Base-by-base conservation (phyloP, 2,329 filamentous ascomycete genomes). In the Phialemonium atrogriseum region DNA sequence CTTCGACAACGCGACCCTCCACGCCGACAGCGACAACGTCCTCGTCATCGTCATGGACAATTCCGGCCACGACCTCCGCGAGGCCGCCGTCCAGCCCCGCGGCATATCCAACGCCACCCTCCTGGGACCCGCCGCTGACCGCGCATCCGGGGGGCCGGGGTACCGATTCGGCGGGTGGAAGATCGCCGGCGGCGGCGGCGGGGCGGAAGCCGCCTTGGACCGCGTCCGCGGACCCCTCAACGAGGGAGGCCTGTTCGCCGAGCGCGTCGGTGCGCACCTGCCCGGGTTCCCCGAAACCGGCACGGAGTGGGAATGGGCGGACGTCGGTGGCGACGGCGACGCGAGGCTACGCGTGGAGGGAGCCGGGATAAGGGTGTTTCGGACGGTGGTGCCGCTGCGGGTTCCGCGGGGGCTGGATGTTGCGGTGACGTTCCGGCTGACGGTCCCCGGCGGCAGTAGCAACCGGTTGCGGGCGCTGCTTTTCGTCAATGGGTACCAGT, bases 401-500 rank as follows among this genome's bases (percentile, higher is more conserved):
- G 54, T 79, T 0, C 70, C 72, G 0, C 39, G 49, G 1, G 64
- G 63, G 0, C 46, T 73, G 0, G 74, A 79, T 34, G 66, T 74
- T 0, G 70, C 70, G 0, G 58, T 79, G 18, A 69, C 69, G 0
- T 71, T 79, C 44, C 55, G 62, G 3, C 52, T 79, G 3, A 62
- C 60, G 0, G 65, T 68, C 0, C 56, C 64, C 0, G 38, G 38
- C 50, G 2, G 46, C 43, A 1, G 41, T 47, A 54, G 46, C 13
- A 61, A 62, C 41, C 52, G 48, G 12, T 40, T 61, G 4, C 61
- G 75, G 9, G 68, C 65, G 0, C 63, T 75, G 42, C 48, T 80
- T 3, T 79, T 73, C 34, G 64, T 79, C n/a, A 80, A 80, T 34
- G 75, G 75, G 0, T 80, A 78, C 43, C 73, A 78, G 45, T 79